Conservation (phyloP, 2,329 filamentous ascomycete species). For the Tolypocladium cylindrosporum region DNA sequence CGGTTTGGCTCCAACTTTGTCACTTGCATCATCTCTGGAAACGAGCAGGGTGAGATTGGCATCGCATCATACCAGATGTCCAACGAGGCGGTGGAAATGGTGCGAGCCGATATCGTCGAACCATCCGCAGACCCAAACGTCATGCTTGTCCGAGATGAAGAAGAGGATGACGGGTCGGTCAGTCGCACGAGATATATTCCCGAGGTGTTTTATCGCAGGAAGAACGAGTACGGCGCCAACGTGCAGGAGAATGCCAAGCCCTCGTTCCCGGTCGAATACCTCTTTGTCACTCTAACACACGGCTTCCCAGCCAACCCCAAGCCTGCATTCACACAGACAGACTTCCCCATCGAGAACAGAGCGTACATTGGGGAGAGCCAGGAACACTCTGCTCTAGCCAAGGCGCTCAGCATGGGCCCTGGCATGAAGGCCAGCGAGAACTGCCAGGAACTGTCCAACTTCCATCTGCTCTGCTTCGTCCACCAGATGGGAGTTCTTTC, state of each 20-base stretch:
- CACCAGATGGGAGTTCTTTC: conserved; percentile 70
- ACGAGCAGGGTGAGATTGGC: conserved; percentile 77
- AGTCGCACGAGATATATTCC: conserved; percentile 81
- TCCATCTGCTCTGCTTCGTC: conserved; percentile 86
- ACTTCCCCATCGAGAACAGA: conserved; percentile 87
- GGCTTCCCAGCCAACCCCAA: conserved; percentile 79
- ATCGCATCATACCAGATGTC: conserved; percentile 92
- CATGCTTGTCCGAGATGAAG: conserved; percentile 91
- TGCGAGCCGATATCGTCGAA: conserved; percentile 86
- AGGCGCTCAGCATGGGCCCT: conserved; percentile 54
- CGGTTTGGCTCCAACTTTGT: conserved; percentile 94
- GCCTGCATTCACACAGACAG: conserved; percentile 62
- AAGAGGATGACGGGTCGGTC: conserved; percentile 63
- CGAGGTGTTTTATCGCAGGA: conserved; percentile 89
- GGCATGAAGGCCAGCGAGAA: conserved; percentile 51
- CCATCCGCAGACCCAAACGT: conserved; percentile 85
- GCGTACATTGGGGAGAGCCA: conserved; percentile 79
- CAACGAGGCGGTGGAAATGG: conserved; percentile 95
- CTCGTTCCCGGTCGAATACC: conserved; percentile 90
- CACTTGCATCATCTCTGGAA: conserved; percentile 90
- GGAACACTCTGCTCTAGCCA: conserved; percentile 59
- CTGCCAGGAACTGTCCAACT: conserved; percentile 71
- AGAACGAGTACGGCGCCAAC: conserved; percentile 94
- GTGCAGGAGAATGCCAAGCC: conserved; percentile 97
- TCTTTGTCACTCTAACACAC: conserved; percentile 91